Base-by-base conservation (phyloP, 768 basidiomycete genomes). In the Jaapia argillacea region DNA sequence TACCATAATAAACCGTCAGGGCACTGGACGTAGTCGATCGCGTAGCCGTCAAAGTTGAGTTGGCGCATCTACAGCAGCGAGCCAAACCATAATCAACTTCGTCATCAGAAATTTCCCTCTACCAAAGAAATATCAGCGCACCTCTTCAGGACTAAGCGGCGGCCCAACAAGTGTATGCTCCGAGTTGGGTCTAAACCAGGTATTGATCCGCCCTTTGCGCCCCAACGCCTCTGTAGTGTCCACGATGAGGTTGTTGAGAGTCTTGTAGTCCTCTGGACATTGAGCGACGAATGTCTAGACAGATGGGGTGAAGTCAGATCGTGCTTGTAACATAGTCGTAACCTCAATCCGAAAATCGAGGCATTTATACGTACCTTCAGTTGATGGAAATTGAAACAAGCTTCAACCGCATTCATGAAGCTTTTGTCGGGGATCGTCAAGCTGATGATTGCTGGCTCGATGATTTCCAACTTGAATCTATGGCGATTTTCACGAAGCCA, bases 361-460 rank as follows among this genome's bases (percentile, higher is more conserved):
- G 20, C 33, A 41, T 16, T n/a, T n/a, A n/a, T 28, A 54, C 68
- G 40, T 35, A 90, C 92, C 71, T 71, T 79, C 48, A 92, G 54
- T 45, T 81, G 75, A 37, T 65, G 66, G 7, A 44, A 53, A 46
- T 53, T 72, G 52, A 94, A 79, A 42, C 79, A 80, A 0, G 77
- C 68, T 57, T 97, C 93, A 6, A 96, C 74, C 3, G 81, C 76
- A 55, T 77, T 67, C 1, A 77, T 75, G 46, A 69, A 88, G 31
- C 56, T 50, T 52, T 60, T 65, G 57, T 91, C 72, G 13, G 80
- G 77, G 12, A 94, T 73, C 16, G 65, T 79, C 33, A 90, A 63
- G 10, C 75, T 75, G 45, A 99, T 69, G 51, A 79, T 66, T 0
- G 91, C 79, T 13, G 96, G 94, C 59, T 92, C 87, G 46, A 85